phyloP scores from a whole-genome alignment of 345 rosid species.

The Mangifera indica region DNA sequence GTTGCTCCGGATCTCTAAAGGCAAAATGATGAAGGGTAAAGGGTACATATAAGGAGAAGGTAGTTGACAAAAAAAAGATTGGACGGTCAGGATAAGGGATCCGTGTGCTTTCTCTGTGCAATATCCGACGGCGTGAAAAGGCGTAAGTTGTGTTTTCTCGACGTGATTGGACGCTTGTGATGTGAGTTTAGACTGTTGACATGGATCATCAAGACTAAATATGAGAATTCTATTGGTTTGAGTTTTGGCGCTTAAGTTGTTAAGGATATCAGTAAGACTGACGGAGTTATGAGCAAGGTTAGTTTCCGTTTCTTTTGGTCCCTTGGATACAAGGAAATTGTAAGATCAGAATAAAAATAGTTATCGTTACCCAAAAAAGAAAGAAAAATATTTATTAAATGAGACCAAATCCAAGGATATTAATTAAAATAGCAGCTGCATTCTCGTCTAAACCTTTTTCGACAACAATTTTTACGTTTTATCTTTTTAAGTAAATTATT shows the following conservation, averaged over 20 bases:
- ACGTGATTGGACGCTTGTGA: conserved; percentile 24
- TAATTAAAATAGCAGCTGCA: too few species aligned
- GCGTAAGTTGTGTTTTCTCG: conserved; percentile 56
- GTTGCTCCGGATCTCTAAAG: background rate
- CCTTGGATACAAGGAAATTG: too few species aligned
- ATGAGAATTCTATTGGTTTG: conserved; percentile 29
- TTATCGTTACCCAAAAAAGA: too few species aligned
- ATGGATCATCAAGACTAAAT: conserved; percentile 39
- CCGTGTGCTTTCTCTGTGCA: conserved; percentile 50
- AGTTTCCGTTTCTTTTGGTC: background rate
- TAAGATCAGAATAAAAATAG: too few species aligned
- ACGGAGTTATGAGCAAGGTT: background rate
- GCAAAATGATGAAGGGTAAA: fast-evolving
- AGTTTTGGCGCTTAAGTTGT: background rate
- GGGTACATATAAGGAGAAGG: conserved; percentile 11
- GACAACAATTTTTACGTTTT: too few species aligned
- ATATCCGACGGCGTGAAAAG: conserved; percentile 43
- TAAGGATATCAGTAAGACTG: background rate
- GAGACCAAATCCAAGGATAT: too few species aligned
- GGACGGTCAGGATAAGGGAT: conserved; percentile 39
- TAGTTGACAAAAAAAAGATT: conserved; percentile 15
- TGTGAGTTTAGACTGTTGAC: conserved; percentile 5
- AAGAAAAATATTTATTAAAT: too few species aligned
- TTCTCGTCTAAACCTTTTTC: too few species aligned
- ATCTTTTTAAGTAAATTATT: too few species aligned